phyloP scores from a whole-genome alignment of 2,329 filamentous ascomycete genomes.

The Mariannaea elegans region DNA sequence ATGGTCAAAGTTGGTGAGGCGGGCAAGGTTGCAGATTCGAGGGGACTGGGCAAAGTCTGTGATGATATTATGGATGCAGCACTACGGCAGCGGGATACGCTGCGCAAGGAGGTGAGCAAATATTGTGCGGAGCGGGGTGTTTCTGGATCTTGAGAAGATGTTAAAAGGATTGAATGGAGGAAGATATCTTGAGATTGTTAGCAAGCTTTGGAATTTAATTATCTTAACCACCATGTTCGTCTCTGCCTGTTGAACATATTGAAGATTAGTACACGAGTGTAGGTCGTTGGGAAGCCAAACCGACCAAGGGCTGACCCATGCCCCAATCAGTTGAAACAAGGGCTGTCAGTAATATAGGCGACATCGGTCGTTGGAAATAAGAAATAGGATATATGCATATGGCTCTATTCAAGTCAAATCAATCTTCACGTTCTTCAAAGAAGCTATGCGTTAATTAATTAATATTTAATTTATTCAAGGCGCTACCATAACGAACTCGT shows the following conservation, averaged over 20 bases:
- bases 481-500: not conserved
- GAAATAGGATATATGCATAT: no score
- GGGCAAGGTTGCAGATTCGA: constrained; percentile 39
- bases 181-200: not conserved
- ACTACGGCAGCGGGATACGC: constrained; percentile 68
- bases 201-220: not conserved
- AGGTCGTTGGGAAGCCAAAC: no score
- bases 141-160: constrained; percentile 12
- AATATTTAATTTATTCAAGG: not conserved
- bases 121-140: constrained; percentile 73
- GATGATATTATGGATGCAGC: constrained; percentile 74
- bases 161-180: not conserved
- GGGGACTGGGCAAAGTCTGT: constrained; percentile 55
- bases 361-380: no score
- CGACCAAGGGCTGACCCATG: no score
- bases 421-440: no score
- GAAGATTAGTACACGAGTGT: no score
- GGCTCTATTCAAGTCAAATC: no score
- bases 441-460: not conserved
- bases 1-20: constrained; percentile 68
- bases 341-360: no score
- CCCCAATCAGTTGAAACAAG: no score
- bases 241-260: no score
- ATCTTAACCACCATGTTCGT: not conserved
- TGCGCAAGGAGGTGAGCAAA: constrained; percentile 78